Evolutionary conservation across 768 basidiomycete genomes (phyloP), one percentile per base, ranked within the genome.

Genomic region (Pleurotus cornucopiae): DNA sequence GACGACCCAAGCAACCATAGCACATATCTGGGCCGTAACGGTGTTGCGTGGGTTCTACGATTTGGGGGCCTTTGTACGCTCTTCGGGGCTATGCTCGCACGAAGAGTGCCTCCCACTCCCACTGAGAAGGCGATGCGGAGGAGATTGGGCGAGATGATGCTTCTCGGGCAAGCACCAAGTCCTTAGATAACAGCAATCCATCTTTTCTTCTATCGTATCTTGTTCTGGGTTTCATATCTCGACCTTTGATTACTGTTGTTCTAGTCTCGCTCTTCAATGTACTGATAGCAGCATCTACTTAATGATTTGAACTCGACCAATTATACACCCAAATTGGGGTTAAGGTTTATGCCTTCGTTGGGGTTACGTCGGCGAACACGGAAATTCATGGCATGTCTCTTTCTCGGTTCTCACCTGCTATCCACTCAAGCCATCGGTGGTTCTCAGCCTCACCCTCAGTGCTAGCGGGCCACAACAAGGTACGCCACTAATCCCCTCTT

Each of bases 11-110:
- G 69, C 5, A 76, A 76, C 20, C 76, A 79, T 38, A 74, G 73
- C 55, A 83, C 82, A 11, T 91, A 89, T 68, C 77, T 81, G 57
- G 90, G 89, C 30, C 94, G 92, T 75, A 87, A 85, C 54, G 95
- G 95, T 34, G 93, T 97, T 25, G 91, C 88, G 2, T 97, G 94
- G 94, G 90, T 96, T 5, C 72, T 98, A 55, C 85, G 94, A 14
- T 96, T 96, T 63, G 95, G 95, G 48, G 95, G 94, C 38, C 66
- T 92, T 6, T 93, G 90, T 67, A 85, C 94, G 0, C 71, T 97
- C 73, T 82, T 86, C 37, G 94, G 91, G 26, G 94, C 94, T 3
- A 60, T 83, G 3, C 78, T 91, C 61, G 87, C 89, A 26, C 85
- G 90, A 47, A 84, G 79, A 74, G 91, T 97, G 0, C 85, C 95